phyloP scores from a whole-genome alignment of 2,329 filamentous ascomycete genomes.

The Lasiodiplodia citricola region DNA sequence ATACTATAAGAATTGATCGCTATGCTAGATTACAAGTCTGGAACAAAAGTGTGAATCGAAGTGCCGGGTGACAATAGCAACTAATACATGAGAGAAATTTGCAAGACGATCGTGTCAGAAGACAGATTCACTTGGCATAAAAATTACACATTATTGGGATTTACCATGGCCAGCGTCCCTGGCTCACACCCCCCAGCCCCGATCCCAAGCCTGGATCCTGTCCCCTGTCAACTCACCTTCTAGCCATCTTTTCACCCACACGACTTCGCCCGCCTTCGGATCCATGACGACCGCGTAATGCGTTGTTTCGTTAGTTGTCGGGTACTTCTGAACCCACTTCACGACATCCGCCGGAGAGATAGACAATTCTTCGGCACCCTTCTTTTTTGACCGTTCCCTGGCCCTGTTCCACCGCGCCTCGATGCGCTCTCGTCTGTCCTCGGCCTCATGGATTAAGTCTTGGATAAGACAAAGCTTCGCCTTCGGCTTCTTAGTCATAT shows the following conservation, averaged over 20 bases:
- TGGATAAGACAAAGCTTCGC: constrained; percentile 28
- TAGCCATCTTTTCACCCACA: constrained; percentile 46
- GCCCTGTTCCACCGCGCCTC: constrained; percentile 36
- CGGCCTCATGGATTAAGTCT: constrained; percentile 43
- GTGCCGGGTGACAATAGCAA: too few relatives aligned
- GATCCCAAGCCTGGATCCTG: not conserved
- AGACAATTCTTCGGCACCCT: constrained; percentile 32
- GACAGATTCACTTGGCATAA: too few relatives aligned
- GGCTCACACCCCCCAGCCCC: not conserved
- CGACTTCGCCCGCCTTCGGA: constrained; percentile 53
- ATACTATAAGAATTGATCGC: too few relatives aligned
- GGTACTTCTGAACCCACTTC: constrained; percentile 57
- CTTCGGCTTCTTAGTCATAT: constrained; percentile 24
- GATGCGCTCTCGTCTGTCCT: constrained; percentile 40
- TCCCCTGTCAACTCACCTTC: not conserved
- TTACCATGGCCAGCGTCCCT: not conserved
- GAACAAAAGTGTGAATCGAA: too few relatives aligned
- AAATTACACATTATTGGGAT: not conserved
- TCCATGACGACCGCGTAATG: constrained; percentile 66
- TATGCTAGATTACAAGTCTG: too few relatives aligned
- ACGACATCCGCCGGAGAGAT: constrained; percentile 46
- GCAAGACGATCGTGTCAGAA: too few relatives aligned
- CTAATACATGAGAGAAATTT: too few relatives aligned
- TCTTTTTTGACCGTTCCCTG: not conserved
- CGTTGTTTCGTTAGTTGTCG: constrained; percentile 62